Conservation (phyloP, 129 eudicot genomes). For the Lonicera japonica region DNA sequence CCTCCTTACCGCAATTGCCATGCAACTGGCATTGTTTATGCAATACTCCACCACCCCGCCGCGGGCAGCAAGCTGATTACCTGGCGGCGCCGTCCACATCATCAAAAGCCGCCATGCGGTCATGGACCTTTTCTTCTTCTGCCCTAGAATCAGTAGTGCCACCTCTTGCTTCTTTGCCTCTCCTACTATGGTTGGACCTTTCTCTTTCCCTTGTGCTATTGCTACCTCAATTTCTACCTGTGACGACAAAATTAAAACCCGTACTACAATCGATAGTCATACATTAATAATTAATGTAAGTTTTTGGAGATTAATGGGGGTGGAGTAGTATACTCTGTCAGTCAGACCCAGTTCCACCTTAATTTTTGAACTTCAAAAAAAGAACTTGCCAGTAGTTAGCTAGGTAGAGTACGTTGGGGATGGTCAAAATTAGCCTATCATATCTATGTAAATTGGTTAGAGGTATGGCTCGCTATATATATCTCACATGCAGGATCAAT, state of each 20-base stretch:
- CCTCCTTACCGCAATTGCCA: constrained; percentile 87
- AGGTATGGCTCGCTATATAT: too few relatives aligned
- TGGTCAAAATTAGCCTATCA: too few relatives aligned
- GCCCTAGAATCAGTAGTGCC: constrained; percentile 69
- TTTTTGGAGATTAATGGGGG: background rate
- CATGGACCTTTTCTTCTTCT: constrained; percentile 50
- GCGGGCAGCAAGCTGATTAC: constrained; percentile 15
- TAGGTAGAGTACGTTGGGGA: too few relatives aligned
- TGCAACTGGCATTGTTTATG: constrained; percentile 72
- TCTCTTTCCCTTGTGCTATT: constrained; percentile 69
- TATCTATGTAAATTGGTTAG: too few relatives aligned
- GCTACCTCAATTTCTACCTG: constrained; percentile 58
- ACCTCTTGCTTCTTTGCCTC: constrained; percentile 60
- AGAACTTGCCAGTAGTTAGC: too few relatives aligned
- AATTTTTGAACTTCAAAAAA: too few relatives aligned
- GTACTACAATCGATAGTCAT: background rate
- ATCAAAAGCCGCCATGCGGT: constrained; percentile 27
- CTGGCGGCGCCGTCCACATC: constrained; percentile 47
- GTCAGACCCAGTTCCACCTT: too few relatives aligned
- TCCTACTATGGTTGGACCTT: constrained; percentile 63
- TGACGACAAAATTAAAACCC: background rate
- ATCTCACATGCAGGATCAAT: too few relatives aligned
- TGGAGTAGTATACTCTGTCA: too few relatives aligned
- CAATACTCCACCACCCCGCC: constrained; percentile 84
- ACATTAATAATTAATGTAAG: background rate